Percentiles rank a stretch among this genome's conserved stretches.
Conservation (phyloP, 495 filamentous ascomycete species). For the Hyaloscypha hepaticicola region DNA sequence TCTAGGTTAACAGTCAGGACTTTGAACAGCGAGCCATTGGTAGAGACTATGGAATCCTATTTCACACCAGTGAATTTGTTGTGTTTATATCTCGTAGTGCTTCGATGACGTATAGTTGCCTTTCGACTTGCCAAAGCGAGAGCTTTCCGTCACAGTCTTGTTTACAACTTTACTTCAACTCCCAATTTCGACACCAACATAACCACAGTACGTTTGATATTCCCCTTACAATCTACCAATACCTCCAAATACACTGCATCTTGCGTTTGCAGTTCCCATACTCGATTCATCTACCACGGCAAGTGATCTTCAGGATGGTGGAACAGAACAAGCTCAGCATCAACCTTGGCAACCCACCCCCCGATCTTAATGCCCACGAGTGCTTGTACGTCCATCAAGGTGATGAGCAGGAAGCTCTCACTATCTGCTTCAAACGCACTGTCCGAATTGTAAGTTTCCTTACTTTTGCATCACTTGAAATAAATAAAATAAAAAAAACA, state of each 20-base stretch:
- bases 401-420: background rate
- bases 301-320: background rate
- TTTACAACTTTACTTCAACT: background rate
- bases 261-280: background rate
- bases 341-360: background rate
- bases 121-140: background rate
- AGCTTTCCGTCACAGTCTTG: background rate
- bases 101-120: background rate
- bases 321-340: background rate
- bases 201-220: background rate
- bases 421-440: slow-evolving; percentile 41
- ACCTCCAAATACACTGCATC: background rate
- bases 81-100: background rate
- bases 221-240: background rate
- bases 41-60: too few species aligned
- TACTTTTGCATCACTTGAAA: background rate
- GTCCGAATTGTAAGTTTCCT: slow-evolving; percentile 36
- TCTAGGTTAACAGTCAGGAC: too few species aligned
- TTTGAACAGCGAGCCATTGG: too few species aligned
- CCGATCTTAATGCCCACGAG: background rate
- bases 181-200: too few species aligned
- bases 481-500: background rate
- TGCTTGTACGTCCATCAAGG: background rate
- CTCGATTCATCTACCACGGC: background rate
- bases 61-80: background rate